A percentile compares a stretch with the other conserved stretches of the same genome.
Conservation (phyloP, 495 filamentous ascomycete genomes). For the Melanomma pulvis-pyrius region DNA sequence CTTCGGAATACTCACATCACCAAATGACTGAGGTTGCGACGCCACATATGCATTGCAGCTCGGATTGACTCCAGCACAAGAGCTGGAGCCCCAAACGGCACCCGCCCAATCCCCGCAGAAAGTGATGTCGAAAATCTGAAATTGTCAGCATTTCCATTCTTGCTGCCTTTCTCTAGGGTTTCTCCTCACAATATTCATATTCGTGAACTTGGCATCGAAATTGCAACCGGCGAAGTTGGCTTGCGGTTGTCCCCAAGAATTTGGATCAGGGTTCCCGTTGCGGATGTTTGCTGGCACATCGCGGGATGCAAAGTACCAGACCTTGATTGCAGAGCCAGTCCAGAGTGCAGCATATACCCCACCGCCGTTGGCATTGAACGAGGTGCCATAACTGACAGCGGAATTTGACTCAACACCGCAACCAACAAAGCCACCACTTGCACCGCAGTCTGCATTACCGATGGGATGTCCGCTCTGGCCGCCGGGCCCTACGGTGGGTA, state of each 20-base stretch:
- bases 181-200: conserved; percentile 38
- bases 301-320: conserved; percentile 40
- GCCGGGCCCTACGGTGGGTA: conserved; percentile 23
- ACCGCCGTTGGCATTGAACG: conserved; percentile 44
- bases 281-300: conserved; percentile 35
- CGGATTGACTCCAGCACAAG: conserved; percentile 28
- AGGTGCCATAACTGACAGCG: conserved; percentile 34
- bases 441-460: conserved; percentile 41
- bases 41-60: conserved; percentile 44
- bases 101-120: conserved; percentile 46
- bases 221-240: conserved; percentile 42
- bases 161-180: neutral
- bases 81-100: conserved; percentile 30
- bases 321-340: conserved; percentile 38
- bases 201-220: conserved; percentile 37
- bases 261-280: conserved; percentile 37
- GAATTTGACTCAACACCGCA: conserved; percentile 34
- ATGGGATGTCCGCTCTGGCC: conserved; percentile 25
- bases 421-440: conserved; percentile 34
- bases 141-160: neutral
- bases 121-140: conserved; percentile 53
- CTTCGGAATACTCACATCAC: conserved; percentile 21
- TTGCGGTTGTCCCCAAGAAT: conserved; percentile 34
- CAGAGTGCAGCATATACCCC: conserved; percentile 42
- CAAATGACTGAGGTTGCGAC: conserved; percentile 41